phyloP scores from a whole-genome alignment of 352 stramenopile species.

The Globisporangium camurandrum region DNA sequence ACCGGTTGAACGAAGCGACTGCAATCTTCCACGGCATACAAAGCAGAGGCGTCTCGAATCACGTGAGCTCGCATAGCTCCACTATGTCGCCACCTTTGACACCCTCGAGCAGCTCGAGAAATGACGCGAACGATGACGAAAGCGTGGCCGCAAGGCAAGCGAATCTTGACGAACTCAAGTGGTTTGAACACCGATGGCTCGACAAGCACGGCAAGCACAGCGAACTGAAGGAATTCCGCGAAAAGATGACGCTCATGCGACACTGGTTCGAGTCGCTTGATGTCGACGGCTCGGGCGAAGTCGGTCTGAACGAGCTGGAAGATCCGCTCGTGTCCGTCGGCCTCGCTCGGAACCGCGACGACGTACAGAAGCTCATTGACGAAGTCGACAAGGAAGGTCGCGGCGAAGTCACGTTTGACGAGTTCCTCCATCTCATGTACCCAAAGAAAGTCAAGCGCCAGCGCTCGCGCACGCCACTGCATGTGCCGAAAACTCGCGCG shows the following conservation, averaged over 20 bases:
- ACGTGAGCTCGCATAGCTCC: neutral
- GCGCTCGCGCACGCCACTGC: conserved; percentile 23
- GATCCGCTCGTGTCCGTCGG: conserved; percentile 86
- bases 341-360: conserved; percentile 57
- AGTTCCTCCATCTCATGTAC: conserved; percentile 69
- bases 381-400: conserved; percentile 56
- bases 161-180: conserved; percentile 63
- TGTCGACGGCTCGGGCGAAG: conserved; percentile 65
- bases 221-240: conserved; percentile 53
- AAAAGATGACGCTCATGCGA: conserved; percentile 60
- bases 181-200: conserved; percentile 73
- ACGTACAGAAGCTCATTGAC: conserved; percentile 70
- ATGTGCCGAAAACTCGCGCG: conserved; percentile 31
- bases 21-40: conserved; percentile 2
- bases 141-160: conserved; percentile 13
- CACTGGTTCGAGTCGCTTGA: conserved; percentile 89
- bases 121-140: neutral
- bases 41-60: too few relatives aligned
- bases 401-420: conserved; percentile 63
- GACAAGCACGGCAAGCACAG: conserved; percentile 67
- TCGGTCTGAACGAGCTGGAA: conserved; percentile 77
- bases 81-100: too few relatives aligned
- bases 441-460: conserved; percentile 37
- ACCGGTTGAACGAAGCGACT: conserved; percentile 14
- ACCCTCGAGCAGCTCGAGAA: too few relatives aligned